A percentile compares a stretch with the other conserved stretches of the same genome.
Evolutionary conservation across 345 rosid species (phyloP).

Genomic region (Acer campestre): DNA sequence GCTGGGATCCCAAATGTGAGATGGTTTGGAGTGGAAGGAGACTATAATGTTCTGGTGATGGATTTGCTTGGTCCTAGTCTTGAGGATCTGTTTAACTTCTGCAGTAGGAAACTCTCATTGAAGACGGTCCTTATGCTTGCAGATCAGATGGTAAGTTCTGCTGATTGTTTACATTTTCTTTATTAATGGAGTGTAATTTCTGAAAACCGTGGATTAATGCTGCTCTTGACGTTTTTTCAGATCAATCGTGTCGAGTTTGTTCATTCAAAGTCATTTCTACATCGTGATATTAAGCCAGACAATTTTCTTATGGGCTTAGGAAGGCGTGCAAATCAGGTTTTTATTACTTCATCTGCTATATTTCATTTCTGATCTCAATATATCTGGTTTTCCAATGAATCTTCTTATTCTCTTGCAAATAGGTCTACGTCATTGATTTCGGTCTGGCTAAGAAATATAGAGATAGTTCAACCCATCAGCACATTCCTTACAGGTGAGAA

Average conservation of each 20-base stretch:
- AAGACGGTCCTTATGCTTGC: slow-evolving; percentile 98
- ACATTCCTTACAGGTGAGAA: slow-evolving; percentile 85
- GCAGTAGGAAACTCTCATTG: slow-evolving; percentile 77
- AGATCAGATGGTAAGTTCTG: slow-evolving; percentile 81
- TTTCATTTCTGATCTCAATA: neutral
- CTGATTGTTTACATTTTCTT: neutral
- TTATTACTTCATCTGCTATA: slow-evolving; percentile 1
- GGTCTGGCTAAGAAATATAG: slow-evolving; percentile 95
- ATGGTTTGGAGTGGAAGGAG: slow-evolving; percentile 93
- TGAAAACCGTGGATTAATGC: slow-evolving; percentile 9
- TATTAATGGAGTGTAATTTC: neutral
- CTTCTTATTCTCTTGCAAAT: slow-evolving; percentile 15
- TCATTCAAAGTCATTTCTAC: slow-evolving; percentile 91
- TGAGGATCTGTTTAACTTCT: slow-evolving; percentile 90
- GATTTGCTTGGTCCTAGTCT: slow-evolving; percentile 98
- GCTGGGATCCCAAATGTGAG: slow-evolving; percentile 94
- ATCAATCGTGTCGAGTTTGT: slow-evolving; percentile 89
- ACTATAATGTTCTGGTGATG: slow-evolving; percentile 92
- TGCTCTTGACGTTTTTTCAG: slow-evolving; percentile 31
- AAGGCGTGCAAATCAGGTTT: slow-evolving; percentile 90
- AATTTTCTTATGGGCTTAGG: slow-evolving; percentile 97
- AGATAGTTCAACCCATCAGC: slow-evolving; percentile 82
- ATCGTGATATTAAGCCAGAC: slow-evolving; percentile 97
- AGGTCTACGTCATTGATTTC: slow-evolving; percentile 90
- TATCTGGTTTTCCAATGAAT: neutral